These are phyloP conservation scores for Aspergillus viridinutans DNA, from an alignment of 2,329 filamentous ascomycete genomes.

Conservation along the genomic window DNA sequence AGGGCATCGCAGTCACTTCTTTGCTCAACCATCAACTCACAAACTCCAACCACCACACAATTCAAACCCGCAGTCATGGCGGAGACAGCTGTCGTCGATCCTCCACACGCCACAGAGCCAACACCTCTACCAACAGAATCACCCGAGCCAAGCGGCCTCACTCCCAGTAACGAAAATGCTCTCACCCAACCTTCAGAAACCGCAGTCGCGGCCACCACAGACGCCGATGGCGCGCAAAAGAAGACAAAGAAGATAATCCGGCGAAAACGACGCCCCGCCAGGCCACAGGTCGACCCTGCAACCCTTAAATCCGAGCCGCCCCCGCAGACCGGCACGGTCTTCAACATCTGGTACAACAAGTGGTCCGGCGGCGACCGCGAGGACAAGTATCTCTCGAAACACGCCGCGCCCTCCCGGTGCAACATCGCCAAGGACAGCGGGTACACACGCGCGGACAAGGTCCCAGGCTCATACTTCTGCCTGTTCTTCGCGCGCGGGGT, in stretches of 20 bases:
- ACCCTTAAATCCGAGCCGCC: slow-evolving; percentile 79
- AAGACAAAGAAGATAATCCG: slow-evolving; percentile 90
- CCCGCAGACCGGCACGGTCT: slow-evolving; percentile 88
- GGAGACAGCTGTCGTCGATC: slow-evolving; percentile 20
- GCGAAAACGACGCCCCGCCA: slow-evolving; percentile 83
- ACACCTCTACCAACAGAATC: slow-evolving; percentile 45
- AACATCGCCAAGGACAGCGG: slow-evolving; percentile 76
- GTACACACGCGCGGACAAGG: slow-evolving; percentile 72
- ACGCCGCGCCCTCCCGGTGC: slow-evolving; percentile 77
- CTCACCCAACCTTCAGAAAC: slow-evolving; percentile 14
- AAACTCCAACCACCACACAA: not conserved
- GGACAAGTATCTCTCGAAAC: slow-evolving; percentile 81
- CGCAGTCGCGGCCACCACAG: slow-evolving; percentile 9
- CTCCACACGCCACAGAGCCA: slow-evolving; percentile 47
- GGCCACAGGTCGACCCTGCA: slow-evolving; percentile 83
- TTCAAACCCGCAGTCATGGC: slow-evolving; percentile 20
- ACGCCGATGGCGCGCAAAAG: slow-evolving; percentile 34
- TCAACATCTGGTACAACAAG: slow-evolving; percentile 99
- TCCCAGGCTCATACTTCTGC: slow-evolving; percentile 84
- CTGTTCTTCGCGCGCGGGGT: slow-evolving; percentile 78
- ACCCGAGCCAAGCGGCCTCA: slow-evolving; percentile 27
- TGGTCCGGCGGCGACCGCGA: slow-evolving; percentile 95
- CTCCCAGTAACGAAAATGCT: slow-evolving; percentile 15
- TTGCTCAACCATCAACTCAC: slow-evolving; percentile 4
- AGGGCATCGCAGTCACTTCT: not conserved